Percentiles rank a stretch among this genome's conserved stretches.
phyloP scores from a whole-genome alignment of 805 yeast genomes.

The Pichia eremophila region DNA sequence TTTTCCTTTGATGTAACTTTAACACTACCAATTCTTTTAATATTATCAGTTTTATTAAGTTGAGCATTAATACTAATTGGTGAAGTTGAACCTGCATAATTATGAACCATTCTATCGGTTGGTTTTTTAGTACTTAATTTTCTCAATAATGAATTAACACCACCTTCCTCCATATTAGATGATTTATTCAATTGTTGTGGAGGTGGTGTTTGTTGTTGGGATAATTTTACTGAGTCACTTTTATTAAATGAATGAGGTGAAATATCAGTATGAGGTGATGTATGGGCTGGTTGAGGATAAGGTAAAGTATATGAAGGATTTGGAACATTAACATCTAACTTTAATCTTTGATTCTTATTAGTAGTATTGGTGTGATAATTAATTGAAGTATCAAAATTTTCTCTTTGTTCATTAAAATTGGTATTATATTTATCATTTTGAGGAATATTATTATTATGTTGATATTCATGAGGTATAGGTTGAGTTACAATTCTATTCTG shows the following conservation, averaged over 20 bases:
- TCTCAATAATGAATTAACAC: slow-evolving; percentile 24
- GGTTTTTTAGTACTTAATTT: slow-evolving; percentile 19
- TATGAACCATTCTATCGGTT: not conserved
- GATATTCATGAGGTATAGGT: slow-evolving; percentile 17
- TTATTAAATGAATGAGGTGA: slow-evolving; percentile 14
- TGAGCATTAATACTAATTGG: not conserved
- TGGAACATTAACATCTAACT: slow-evolving; percentile 4
- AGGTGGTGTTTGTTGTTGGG: slow-evolving; percentile 12
- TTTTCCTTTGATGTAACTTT: slow-evolving; percentile 51
- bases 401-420: not conserved
- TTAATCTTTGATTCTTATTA: not conserved
- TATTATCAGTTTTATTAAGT: slow-evolving; percentile 19
- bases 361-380: no score
- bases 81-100: not conserved
- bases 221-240: not conserved
- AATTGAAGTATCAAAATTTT: no score
- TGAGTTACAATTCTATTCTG: slow-evolving; percentile 18
- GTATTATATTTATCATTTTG: no score
- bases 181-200: slow-evolving; percentile 14
- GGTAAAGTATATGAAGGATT: slow-evolving; percentile 35
- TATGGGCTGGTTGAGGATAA: slow-evolving; percentile 35
- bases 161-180: slow-evolving; percentile 10
- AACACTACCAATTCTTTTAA: slow-evolving; percentile 54
- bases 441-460: no score
- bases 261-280: slow-evolving; percentile 25